phyloP scores from a whole-genome alignment of 1,139 yeast species.

The Schizosaccharomyces versatilis region DNA sequence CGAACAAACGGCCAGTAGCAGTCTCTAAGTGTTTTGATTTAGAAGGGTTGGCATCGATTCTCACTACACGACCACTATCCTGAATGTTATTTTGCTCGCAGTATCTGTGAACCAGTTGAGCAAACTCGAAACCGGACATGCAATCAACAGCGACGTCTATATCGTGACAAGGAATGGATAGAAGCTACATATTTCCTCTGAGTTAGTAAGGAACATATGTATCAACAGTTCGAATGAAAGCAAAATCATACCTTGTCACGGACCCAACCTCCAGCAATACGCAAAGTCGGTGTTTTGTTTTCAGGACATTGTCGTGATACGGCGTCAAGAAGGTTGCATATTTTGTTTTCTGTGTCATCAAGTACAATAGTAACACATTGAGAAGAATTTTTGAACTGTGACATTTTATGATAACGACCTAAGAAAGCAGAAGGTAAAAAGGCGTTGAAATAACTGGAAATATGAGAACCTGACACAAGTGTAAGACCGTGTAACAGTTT shows the following conservation, averaged over 20 bases:
- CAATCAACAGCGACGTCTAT: constrained; percentile 75
- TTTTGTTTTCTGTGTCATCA: no score
- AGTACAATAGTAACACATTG: no score
- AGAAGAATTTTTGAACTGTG: no score
- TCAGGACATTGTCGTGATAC: no score
- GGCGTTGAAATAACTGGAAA: no score
- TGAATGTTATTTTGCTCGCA: constrained; percentile 18
- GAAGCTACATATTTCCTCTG: constrained; percentile 18
- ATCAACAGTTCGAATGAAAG: neutral
- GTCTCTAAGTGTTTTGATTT: constrained; percentile 91
- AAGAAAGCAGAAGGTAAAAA: no score
- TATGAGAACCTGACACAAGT: no score
- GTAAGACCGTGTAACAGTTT: no score
- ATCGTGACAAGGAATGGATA: constrained; percentile 64
- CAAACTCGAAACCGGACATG: constrained; percentile 72
- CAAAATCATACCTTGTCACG: constrained; percentile 39
- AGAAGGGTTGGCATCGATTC: constrained; percentile 78
- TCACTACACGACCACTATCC: constrained; percentile 41
- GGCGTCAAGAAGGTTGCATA: no score
- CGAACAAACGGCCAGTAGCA: constrained; percentile 70
- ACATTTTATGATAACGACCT: no score
- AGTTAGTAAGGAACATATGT: neutral
- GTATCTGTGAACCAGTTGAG: constrained; percentile 37
- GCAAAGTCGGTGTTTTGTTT: constrained; percentile 16
- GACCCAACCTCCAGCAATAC: constrained; percentile 98